Evolutionary conservation across 2,329 filamentous ascomycete species (phyloP), one percentile per base, ranked within the genome.

Genomic region (Colletotrichum navitas): DNA sequence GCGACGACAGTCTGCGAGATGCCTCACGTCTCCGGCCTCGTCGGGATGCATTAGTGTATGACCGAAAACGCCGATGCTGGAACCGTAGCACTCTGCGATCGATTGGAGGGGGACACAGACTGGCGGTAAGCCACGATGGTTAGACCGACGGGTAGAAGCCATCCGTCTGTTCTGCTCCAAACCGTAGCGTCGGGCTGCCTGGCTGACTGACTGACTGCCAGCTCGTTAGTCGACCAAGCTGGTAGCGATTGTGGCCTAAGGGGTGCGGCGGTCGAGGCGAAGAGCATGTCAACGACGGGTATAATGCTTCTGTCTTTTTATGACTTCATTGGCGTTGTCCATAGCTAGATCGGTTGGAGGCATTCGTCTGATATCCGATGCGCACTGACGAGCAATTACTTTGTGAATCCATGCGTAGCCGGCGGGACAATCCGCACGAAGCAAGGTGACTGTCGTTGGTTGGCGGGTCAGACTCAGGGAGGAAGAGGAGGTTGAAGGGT

Each of bases 121-220:
- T 41, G 64, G 34, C 49, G 45, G 65, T 54, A 68, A 68, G 68
- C 68, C 68, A 71, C 36, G 36, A 66, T 18, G 61, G 43, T 55
- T 47, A 49, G 41, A 32, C 24, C 39, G 65, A 60, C 68, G 68
- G 65, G 59, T 64, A 68, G 65, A 71, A 68, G 59, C 29, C 59
- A 68, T 71, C 68, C 68, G 65, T 47, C 58, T 68, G 26, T 47
- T 41, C 64, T 59, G 58, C 49, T 43, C 65, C 65, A 41, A 55
- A 49, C 52, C 54, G 54, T 71, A 68, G 68, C 65, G 59, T 45
- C 59, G 43, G 36, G 39, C 45, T 68, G 51, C 36, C 36, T 39
- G 36, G 39, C 45, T 68, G 51, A 43, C 36, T 39, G 41, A 36
- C 29, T 39, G 45, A 52, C 39, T 54, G 59, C 14, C n/a, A 36